These are phyloP conservation scores for Ascochyta pisi DNA, from an alignment of 2,329 filamentous ascomycete genomes.

Conservation along the genomic window DNA sequence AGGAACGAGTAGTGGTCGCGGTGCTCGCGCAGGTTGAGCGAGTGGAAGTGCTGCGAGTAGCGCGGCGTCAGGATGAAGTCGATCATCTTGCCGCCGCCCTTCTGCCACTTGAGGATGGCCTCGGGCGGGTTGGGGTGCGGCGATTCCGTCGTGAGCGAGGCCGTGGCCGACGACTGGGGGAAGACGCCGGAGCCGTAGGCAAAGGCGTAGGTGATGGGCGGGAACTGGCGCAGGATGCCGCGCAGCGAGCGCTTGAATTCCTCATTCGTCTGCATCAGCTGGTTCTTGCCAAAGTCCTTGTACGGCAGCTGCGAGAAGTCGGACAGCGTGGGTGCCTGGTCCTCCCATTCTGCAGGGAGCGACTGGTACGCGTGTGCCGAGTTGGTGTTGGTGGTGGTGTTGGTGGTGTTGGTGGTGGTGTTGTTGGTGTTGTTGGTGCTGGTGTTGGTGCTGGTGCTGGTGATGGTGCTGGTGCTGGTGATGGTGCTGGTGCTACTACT, in stretches of 20 bases:
- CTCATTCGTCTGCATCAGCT: conserved; percentile 90
- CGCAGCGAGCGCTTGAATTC: conserved; percentile 92
- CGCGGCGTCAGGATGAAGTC: conserved; percentile 98
- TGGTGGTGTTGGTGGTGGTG: too few species aligned
- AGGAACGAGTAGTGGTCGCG: conserved; percentile 91
- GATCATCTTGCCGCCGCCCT: conserved; percentile 92
- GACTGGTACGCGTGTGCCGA: conserved; percentile 33
- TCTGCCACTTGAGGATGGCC: conserved; percentile 83
- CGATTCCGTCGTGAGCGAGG: conserved; percentile 61
- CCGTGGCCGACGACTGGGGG: conserved; percentile 68
- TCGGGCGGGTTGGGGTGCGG: conserved; percentile 83
- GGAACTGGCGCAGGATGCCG: conserved; percentile 89
- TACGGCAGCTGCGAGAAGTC: conserved; percentile 79
- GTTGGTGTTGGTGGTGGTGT: neutral
- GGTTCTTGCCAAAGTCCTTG: conserved; percentile 88
- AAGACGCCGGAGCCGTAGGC: conserved; percentile 98
- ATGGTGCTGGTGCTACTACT: too few species aligned
- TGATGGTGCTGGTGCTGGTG: too few species aligned
- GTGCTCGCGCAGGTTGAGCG: conserved; percentile 86
- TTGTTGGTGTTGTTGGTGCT: too few species aligned
- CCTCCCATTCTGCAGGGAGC: conserved; percentile 72
- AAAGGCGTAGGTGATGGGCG: conserved; percentile 94
- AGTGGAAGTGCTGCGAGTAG: conserved; percentile 96
- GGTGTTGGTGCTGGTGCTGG: too few species aligned
- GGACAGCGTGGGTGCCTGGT: conserved; percentile 73